Conservation (phyloP, 768 basidiomycete genomes). For the Tylopilus felleus region DNA sequence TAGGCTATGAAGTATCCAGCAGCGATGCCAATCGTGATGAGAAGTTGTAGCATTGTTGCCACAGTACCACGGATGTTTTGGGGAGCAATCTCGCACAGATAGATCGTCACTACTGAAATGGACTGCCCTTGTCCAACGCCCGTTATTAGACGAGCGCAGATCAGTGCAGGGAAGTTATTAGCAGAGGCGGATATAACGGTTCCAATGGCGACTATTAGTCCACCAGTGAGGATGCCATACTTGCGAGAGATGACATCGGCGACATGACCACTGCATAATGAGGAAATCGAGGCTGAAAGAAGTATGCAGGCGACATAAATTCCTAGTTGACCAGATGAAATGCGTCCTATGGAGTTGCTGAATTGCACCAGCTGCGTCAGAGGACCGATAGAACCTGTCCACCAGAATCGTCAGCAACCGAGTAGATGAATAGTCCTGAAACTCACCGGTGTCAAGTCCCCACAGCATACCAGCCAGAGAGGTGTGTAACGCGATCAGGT, state of each 20-base stretch:
- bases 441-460: constrained; percentile 32
- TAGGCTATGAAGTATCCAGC: constrained; percentile 32
- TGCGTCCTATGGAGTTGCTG: constrained; percentile 32
- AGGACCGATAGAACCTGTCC: constrained; percentile 38
- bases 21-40: constrained; percentile 43
- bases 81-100: constrained; percentile 43
- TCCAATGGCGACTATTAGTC: constrained; percentile 40
- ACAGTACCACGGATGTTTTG: constrained; percentile 39
- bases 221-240: constrained; percentile 42
- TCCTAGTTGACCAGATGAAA: constrained; percentile 39
- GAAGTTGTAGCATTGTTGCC: constrained; percentile 40
- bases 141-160: constrained; percentile 44
- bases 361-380: constrained; percentile 48
- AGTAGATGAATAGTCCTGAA: background rate
- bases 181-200: constrained; percentile 38
- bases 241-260: constrained; percentile 47
- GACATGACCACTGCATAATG: constrained; percentile 40
- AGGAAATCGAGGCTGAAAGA: constrained; percentile 39
- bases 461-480: constrained; percentile 30
- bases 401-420: background rate
- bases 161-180: constrained; percentile 34
- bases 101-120: constrained; percentile 40
- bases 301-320: constrained; percentile 43
- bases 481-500: constrained; percentile 24
- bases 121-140: constrained; percentile 48